Evolutionary conservation across 73 alveolate genomes (phyloP).

Genomic region (Tetrahymena borealis): DNA sequence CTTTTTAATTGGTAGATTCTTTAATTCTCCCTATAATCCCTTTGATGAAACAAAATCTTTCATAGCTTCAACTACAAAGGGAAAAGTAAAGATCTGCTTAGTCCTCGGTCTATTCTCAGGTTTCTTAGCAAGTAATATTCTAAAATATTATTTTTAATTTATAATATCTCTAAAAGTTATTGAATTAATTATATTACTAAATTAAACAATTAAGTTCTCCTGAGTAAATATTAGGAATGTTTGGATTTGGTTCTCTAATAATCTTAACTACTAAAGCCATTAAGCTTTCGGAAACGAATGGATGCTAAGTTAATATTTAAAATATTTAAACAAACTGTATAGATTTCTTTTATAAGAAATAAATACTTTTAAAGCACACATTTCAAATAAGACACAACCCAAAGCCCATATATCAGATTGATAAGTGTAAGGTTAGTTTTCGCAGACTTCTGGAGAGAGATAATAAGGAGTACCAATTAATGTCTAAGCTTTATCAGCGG

Average conservation of each 20-base stretch:
- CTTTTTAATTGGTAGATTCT: neutral
- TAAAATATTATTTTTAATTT: neutral
- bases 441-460: slow-evolving; percentile 70
- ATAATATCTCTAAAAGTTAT: neutral
- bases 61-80: neutral
- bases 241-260: slow-evolving; percentile 71
- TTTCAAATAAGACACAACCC: slow-evolving; percentile 82
- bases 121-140: neutral
- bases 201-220: slow-evolving; percentile 14
- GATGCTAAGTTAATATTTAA: slow-evolving; percentile 65
- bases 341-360: neutral
- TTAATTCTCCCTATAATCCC: neutral
- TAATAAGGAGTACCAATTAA: slow-evolving; percentile 91
- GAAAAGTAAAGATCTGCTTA: neutral
- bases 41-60: neutral
- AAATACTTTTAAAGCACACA: slow-evolving; percentile 59
- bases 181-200: neutral
- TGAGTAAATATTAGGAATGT: slow-evolving; percentile 78
- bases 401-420: slow-evolving; percentile 87
- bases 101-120: neutral
- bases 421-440: slow-evolving; percentile 67
- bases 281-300: slow-evolving; percentile 89
- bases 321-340: neutral
- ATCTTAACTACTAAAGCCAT: slow-evolving; percentile 77
- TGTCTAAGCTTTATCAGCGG: slow-evolving; percentile 76